phyloP scores from a whole-genome alignment of 441 rosid species.

The Populus hybrid region DNA sequence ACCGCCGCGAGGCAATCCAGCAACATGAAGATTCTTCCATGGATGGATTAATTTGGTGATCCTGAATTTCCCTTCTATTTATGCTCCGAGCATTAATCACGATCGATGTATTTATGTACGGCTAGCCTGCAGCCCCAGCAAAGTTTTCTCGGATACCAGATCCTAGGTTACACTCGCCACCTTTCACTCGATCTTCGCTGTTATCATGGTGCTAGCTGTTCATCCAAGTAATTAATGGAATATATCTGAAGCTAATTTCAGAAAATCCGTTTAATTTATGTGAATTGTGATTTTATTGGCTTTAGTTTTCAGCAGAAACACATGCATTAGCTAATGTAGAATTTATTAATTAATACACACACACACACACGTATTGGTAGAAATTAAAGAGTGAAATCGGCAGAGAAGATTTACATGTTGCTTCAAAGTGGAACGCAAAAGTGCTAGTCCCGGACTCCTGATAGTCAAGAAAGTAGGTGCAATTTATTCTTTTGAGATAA shows the following conservation, averaged over 20 bases:
- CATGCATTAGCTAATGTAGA: no score
- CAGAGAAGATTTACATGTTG: not conserved
- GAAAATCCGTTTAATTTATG: not conserved
- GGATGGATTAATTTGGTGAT: not conserved
- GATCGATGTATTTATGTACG: not conserved
- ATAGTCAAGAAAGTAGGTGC: not conserved
- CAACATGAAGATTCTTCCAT: not conserved
- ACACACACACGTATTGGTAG: not conserved
- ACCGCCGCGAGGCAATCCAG: not conserved
- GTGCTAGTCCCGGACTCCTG: no score
- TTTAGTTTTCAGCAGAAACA: no score
- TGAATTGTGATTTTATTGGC: no score
- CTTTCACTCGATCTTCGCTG: not conserved
- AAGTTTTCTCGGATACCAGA: slow-evolving; percentile 10
- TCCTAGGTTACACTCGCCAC: not conserved
- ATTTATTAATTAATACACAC: no score
- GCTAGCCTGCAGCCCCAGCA: not conserved
- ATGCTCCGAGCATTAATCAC: not conserved
- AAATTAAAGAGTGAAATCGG: not conserved
- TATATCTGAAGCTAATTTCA: not conserved
- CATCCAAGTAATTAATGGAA: not conserved
- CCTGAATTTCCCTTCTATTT: not conserved
- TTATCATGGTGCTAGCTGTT: not conserved
- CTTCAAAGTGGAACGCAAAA: not conserved
- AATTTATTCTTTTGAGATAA: no score